These are phyloP conservation scores for Keithomyces neogunnii DNA, from an alignment of 2,329 filamentous ascomycete species.

Conservation along the genomic window DNA sequence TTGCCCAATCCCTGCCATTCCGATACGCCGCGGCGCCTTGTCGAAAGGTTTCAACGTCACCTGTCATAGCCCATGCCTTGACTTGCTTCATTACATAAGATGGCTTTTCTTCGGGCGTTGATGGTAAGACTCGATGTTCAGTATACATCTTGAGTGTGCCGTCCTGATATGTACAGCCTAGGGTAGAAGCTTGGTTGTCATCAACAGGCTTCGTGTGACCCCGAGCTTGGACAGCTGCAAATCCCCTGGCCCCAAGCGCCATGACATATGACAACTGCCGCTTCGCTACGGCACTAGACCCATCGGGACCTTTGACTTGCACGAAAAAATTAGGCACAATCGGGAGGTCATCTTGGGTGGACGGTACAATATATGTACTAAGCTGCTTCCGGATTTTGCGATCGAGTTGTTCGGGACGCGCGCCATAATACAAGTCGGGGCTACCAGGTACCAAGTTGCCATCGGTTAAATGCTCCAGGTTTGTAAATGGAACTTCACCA, in stretches of 20 bases:
- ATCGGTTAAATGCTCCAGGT: constrained; percentile 27
- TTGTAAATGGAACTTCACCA: constrained; percentile 22
- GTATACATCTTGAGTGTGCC: too few relatives aligned
- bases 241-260: too few relatives aligned
- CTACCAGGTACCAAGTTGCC: constrained; percentile 19
- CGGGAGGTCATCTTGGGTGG: constrained; percentile 20
- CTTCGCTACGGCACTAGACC: too few relatives aligned
- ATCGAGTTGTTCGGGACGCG: constrained; percentile 19
- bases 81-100: background rate
- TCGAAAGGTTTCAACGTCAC: background rate
- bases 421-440: constrained; percentile 26
- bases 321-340: constrained; percentile 31
- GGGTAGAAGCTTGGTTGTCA: too few relatives aligned
- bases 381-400: constrained; percentile 11
- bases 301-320: constrained; percentile 23
- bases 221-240: too few relatives aligned
- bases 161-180: too few relatives aligned
- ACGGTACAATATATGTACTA: constrained; percentile 20
- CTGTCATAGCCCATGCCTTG: background rate
- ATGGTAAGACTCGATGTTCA: too few relatives aligned
- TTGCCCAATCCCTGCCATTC: background rate
- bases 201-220: too few relatives aligned
- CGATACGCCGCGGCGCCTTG: background rate
- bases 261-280: too few relatives aligned
- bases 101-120: too few relatives aligned